Conservation (phyloP, 2,329 filamentous ascomycete genomes). For the Gaeumannomyces sp. region DNA sequence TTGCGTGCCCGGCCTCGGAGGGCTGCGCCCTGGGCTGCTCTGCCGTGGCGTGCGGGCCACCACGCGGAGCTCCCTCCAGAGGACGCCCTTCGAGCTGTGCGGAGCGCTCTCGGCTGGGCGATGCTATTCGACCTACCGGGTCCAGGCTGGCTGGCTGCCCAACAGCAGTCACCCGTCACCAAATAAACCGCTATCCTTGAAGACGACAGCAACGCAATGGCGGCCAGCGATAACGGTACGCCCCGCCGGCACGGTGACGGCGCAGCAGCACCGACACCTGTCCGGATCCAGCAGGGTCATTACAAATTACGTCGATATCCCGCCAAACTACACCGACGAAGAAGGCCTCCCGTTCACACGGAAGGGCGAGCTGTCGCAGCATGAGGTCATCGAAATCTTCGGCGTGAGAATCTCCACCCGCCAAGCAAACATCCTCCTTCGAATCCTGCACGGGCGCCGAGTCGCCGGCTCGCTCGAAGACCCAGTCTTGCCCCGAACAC, state of each 20-base stretch:
- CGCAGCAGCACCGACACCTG: not conserved
- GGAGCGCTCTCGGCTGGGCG: conserved; percentile 5
- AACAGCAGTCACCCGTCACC: not conserved
- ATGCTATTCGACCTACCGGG: conserved; percentile 28
- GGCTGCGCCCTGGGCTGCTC: conserved; percentile 4
- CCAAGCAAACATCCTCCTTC: conserved; percentile 47
- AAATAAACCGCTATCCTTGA: not conserved
- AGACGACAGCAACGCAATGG: not conserved
- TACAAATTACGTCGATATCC: conserved; percentile 52
- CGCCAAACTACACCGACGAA: conserved; percentile 48
- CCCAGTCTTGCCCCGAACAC: conserved; percentile 45
- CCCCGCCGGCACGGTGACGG: not conserved
- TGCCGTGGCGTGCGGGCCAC: conserved; percentile 1
- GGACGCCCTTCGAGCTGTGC: not conserved
- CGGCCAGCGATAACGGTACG: not conserved
- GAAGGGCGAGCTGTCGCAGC: conserved; percentile 31
- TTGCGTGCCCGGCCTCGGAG: conserved; percentile 3
- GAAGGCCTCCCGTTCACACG: conserved; percentile 47
- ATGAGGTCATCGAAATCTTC: conserved; percentile 44
- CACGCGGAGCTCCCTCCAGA: not conserved
- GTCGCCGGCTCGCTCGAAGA: conserved; percentile 60
- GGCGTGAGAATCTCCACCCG: conserved; percentile 37
- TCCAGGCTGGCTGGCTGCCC: not conserved
- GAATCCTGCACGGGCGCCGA: conserved; percentile 55
- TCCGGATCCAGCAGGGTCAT: conserved; percentile 25